Evolutionary conservation across 2,329 filamentous ascomycete genomes (phyloP), one percentile per base, ranked within the genome.

Genomic region (Clonostachys solani): DNA sequence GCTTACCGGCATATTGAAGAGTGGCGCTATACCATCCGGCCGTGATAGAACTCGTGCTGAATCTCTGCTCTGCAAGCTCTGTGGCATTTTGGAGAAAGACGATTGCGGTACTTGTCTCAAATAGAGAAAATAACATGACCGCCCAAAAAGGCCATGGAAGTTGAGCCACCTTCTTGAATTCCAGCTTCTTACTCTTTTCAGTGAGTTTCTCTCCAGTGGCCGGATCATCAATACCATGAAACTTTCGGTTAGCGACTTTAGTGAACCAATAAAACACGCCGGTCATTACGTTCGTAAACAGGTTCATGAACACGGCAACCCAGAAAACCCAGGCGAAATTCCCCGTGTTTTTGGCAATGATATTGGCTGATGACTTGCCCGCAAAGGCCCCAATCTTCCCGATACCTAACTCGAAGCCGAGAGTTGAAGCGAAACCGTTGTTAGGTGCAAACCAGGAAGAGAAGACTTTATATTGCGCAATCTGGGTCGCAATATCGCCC

Each of bases 391-490:
- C 78, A 15, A 83, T 73, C 60, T 81, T 82, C 17, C 76, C 76
- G 47, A 83, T 72, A 1, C 71, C 77, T 2, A 83, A 64, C 58
- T 83, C 80, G 17, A 83, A 72, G 0, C 71, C 80, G 1, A 83
- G 65, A 0, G 78, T 83, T 0, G 77, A 78, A 0, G 78, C 79
- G 57, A 83, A 83, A 5, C 80, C 79, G 55, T 76, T 72, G 43
- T 67, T 76, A 0, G 80, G 80, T 1, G 78, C 68, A 48, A 83
- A 83, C 79, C 79, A 83, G 1, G 76, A 78, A 3, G 76, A 80
- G 53, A 83, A 83, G 49, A 83, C 73, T 51, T 81, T 80, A 56
- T 82, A 83, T 56, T 82, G 78, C 1, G 80, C 80, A 33, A 81
- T 69, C 54, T 83, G 78, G 0, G 80, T 83, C 0, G 80, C 75